Base-by-base conservation (phyloP, 31 red algal species). In the Asparagopsis taxiformis region DNA sequence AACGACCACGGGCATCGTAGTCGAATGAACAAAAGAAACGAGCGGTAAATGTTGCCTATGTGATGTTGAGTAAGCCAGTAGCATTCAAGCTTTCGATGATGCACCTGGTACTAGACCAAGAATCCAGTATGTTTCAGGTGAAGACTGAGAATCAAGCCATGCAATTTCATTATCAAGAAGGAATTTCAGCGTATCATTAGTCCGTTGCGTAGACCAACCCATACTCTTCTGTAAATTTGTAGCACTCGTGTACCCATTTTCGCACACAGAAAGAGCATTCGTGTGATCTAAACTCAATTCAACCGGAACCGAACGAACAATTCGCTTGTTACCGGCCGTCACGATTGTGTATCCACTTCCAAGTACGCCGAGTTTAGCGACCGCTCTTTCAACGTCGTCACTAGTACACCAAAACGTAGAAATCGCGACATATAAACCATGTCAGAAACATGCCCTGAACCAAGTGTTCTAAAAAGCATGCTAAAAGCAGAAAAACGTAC, bases 331-430 rank as follows among this genome's bases (percentile, higher is more conserved):
- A 54, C 86, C 93, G 9, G 82, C 38, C 23, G 64, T 54, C 22
- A 90, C 67, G 37, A 87, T 63, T 9, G 59, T 57, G 50, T 80
- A 96, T 1, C 87, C 84, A 3, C 68, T 64, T 17, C 80, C 85
- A 3, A 96, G 74, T 6, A 64, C 69, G 31, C 51, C 51, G 20
- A 96, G 54, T 24, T 81, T 81, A 39, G 61, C 60, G 3, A 96
- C 64, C 3, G 93, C 93, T 41, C 81, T 50, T 60, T 69, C 64
- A 15, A 96, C 79, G 59, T 96, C 93, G 20, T 91, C 93, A 58
- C 61, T 77, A n/a, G n/a, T n/a, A n/a, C n/a, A n/a, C n/a, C n/a
- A n/a, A n/a, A n/a, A n/a, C n/a, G n/a, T n/a, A n/a, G n/a, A n/a
- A n/a, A n/a, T n/a, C n/a, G n/a, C n/a, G n/a, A n/a, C n/a, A n/a